Evolutionary conservation across 371 early-diverging fungal species (phyloP), one percentile per base, ranked within the genome.

Genomic region (Phascolomyces articulosus): DNA sequence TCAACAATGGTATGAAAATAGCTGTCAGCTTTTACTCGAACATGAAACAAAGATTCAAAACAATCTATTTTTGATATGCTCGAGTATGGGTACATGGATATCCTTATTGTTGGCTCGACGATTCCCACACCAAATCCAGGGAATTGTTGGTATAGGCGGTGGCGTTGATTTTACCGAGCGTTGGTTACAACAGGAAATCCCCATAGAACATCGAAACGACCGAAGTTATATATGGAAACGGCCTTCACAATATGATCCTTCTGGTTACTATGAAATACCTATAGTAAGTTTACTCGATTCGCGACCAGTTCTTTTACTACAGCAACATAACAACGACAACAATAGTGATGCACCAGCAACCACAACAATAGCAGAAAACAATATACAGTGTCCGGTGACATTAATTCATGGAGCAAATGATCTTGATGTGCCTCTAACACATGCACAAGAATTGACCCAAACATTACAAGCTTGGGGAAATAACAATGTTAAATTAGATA

Each of bases 21-120:
- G 73, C 0, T 53, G 64, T 40, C 47, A 55, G 1, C n/a, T 75
- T 3, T 21, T 77, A 13, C 44, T 44, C 18, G 44, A 38, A 13
- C 6, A 6, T 13, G 38, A 38, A 38, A 38, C 38, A 38, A 38
- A 9, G 13, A 38, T 38, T n/a, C n/a, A n/a, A n/a, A n/a, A 34
- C 11, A 34, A 34, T 34, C 34, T 11, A 34, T 34, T 34, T 44
- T n/a, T 44, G 4, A 44, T 79, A 1, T 72, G 79, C 0, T 68
- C 78, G 0, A 82, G 82, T 48, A 75, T 77, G 75, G 82, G 82
- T 1, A 60, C 69, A 16, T 79, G 79, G 82, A 40, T 82, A 21
- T 66, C 78, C 0, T 21, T 79, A 2, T 31, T 72, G 2, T 49
- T 77, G 6, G 72, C 72, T 7, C 61, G 9, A 1, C 63, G 60